Evolutionary conservation across 1,284 basidiomycete species (phyloP), one percentile per base, ranked within the genome.

Genomic region (Fistulina hepatica): DNA sequence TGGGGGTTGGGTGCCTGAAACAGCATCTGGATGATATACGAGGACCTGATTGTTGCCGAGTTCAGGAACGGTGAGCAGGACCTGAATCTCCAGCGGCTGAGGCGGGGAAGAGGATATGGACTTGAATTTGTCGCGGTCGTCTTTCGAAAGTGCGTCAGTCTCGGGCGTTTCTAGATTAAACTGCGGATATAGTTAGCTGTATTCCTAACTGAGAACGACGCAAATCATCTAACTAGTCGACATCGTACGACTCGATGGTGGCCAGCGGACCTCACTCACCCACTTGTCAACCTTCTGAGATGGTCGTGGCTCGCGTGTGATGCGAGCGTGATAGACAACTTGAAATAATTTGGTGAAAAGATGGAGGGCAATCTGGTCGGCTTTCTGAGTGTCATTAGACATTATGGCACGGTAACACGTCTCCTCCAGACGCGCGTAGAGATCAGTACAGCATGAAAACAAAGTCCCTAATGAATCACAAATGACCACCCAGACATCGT

Each of bases 341-440:
- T 79, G 72, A 52, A 71, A 73, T 43, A 85, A 73, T 64, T 86
- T 86, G 39, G 74, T 70, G 61, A 82, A 85, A 58, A 83, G 75
- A 53, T 76, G 74, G 57, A 78, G 73, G 39, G 79, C 77, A 53
- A 86, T 85, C 66, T 84, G 81, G 69, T 86, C 81, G 46, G 81
- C 77, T 65, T 75, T 83, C 28, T 31, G 28, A 13, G 15, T 13
- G 15, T 31, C 28, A 31, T 31, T 31, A 19, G 28, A 31, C 28
- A 31, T 31, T n/a, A n/a, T n/a, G n/a, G n/a, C n/a, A n/a, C n/a
- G n/a, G n/a, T n/a, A n/a, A n/a, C n/a, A n/a, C n/a, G n/a, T n/a
- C n/a, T n/a, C n/a, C n/a, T n/a, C n/a, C n/a, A n/a, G n/a, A n/a
- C n/a, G n/a, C n/a, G n/a, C n/a, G n/a, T n/a, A n/a, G n/a, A n/a